Evolutionary conservation across 2,329 filamentous ascomycete genomes (phyloP), one percentile per base, ranked within the genome.

Genomic region (Chrysosphaeria jannelii): DNA sequence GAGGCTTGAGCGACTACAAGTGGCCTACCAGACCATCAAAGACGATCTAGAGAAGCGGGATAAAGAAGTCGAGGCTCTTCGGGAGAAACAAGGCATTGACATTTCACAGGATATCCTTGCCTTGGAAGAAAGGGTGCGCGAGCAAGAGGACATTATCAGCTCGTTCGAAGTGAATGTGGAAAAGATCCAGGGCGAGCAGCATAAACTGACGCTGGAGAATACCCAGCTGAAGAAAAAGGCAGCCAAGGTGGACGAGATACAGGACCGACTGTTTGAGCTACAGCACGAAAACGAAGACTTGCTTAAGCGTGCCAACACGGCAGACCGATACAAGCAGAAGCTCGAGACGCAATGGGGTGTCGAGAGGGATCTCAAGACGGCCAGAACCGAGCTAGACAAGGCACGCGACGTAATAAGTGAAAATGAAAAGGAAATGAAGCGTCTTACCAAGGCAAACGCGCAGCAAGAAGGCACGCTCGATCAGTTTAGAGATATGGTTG

Each of bases 131-230:
- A 54, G 56, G 31, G 46, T 67, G 13, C 55, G 57, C 19, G 61
- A 75, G 33, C 63, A 70, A 34, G 65, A 74, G 38, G 54, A 67
- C 27, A 48, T 75, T 23, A 78, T 79, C 35, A 61, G 63, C 19
- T 56, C 51, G 13, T 58, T 75, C 33, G 71, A 79, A 38, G 53
- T 55, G 11, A 57, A 71, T 33, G 43, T 67, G 8, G 57, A 69
- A 27, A 48, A 53, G 15, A 41, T 53, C 29, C 43, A 45, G 10
- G 37, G 45, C 10, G 39, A 44, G 38, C 57, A 46, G 31, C 45
- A 47, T 20, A 45, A 41, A 13, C 37, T 57, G 15, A 39, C 45
- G 25, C 46, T 45, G 28, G 56, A 63, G 30, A 48, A 60, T 17
- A 40, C 45, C 23, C 41, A 42, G 19, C 40, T 60, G 14, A 46